Evolutionary conservation across 1,139 yeast genomes (phyloP).

Genomic region (Sugiyamaella novakii): DNA sequence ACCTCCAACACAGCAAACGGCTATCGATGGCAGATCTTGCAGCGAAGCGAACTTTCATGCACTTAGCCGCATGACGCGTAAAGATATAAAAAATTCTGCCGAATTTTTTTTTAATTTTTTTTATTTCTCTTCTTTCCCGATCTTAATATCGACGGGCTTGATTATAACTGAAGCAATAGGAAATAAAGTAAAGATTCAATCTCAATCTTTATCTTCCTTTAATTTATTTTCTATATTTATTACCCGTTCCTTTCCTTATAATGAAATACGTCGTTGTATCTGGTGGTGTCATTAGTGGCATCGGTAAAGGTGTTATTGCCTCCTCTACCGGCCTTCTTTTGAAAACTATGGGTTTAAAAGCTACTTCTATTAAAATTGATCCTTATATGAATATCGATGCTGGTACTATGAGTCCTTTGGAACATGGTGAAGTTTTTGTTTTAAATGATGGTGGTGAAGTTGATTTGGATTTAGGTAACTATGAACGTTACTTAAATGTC

Average conservation of each 20-base stretch:
- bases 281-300: constrained; percentile 98
- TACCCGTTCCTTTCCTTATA: background rate
- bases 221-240: constrained; percentile 1
- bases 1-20: too few relatives aligned
- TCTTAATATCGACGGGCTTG: constrained; percentile 16
- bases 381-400: constrained; percentile 99
- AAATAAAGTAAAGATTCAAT: background rate
- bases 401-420: constrained; percentile 98
- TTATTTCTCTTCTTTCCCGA: constrained; percentile 18
- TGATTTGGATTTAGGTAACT: constrained; percentile 95
- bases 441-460: constrained; percentile 99
- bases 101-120: constrained; percentile 4
- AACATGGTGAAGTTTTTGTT: constrained; percentile 98
- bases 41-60: too few relatives aligned
- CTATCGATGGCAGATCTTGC: too few relatives aligned
- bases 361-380: constrained; percentile 95
- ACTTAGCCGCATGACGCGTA: background rate
- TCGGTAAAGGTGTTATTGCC: constrained; percentile 97
- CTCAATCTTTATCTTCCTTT: background rate
- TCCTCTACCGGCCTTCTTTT: constrained; percentile 94
- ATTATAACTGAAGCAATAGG: constrained; percentile 8
- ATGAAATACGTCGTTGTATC: constrained; percentile 99
- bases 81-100: constrained; percentile 8
- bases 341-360: constrained; percentile 91
- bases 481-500: constrained; percentile 92